Evolutionary conservation across 148 eudicot species (phyloP).

Genomic region (Cornus suecica): DNA sequence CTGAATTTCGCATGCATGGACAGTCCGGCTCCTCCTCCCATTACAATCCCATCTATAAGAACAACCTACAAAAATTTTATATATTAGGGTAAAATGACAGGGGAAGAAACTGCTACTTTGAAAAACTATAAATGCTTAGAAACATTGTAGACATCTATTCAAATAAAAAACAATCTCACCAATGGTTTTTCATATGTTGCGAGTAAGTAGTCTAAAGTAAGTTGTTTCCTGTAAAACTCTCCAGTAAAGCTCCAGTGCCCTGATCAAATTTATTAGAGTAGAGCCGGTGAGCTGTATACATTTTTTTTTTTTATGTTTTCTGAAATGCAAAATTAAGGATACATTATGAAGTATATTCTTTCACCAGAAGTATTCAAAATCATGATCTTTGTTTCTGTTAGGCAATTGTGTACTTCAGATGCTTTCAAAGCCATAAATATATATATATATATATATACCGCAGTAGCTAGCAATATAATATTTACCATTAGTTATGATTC

Average conservation of each 20-base stretch:
- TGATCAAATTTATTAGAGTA: not conserved
- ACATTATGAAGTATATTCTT: not conserved
- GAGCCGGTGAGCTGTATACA: not conserved
- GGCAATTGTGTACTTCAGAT: not conserved
- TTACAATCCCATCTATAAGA: slow-evolving; percentile 20
- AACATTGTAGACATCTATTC: no score
- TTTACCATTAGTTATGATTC: slow-evolving; percentile 1
- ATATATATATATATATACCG: no score
- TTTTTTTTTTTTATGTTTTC: not conserved
- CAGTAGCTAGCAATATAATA: not conserved
- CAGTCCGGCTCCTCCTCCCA: slow-evolving; percentile 32
- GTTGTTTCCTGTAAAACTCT: slow-evolving; percentile 18
- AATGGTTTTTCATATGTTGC: slow-evolving; percentile 22
- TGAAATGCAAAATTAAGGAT: not conserved
- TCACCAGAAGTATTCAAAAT: no score
- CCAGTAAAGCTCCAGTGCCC: slow-evolving; percentile 27
- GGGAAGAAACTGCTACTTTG: not conserved
- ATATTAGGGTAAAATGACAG: no score
- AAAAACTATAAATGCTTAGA: no score
- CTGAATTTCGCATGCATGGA: slow-evolving; percentile 25
- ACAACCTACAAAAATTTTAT: slow-evolving; percentile 13
- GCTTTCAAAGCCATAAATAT: not conserved
- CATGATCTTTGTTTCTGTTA: no score
- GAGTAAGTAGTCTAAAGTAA: slow-evolving; percentile 23
- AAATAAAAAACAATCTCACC: slow-evolving; percentile 6